Evolutionary conservation across 345 rosid genomes (phyloP), one percentile per base, ranked within the genome.

Genomic region (Citrus trifoliata): DNA sequence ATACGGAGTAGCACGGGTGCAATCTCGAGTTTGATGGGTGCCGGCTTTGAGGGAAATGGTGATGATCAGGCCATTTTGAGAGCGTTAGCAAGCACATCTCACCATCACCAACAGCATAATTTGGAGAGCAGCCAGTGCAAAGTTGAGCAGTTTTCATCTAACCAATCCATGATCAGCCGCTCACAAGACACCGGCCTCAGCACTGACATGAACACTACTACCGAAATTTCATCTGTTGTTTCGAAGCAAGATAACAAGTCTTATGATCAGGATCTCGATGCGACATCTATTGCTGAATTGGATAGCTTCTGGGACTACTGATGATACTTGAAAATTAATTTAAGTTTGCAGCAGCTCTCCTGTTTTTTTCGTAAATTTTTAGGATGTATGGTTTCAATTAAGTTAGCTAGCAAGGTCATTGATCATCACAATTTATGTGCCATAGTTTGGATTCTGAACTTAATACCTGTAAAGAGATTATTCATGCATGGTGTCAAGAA

Each of bases 131-230:
- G 56, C 30, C 81, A 71, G 69, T 86, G 91, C 88, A 91, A 87
- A 78, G 79, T 75, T 60, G 92, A 91, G 80, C 91, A 85, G 70
- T 86, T 86, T 62, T 88, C 94, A 0, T 90, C 92, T 0, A 89
- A 87, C 48, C 95, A 88, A 56, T 87, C 94, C 0, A 66, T 89
- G 84, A 83, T 87, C 18, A 89, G 86, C 78, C 88, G 58, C 5
- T 91, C 95, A 10, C 93, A 88, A 35, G 95, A 91, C 24, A 91
- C 95, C n/a, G 89, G 90, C 38, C 82, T 86, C 27, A 88, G 95
- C 83, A 79, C 91, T 5, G 95, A 91, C 63, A 70, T 91, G 64
- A 90, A 86, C 86, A 83, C 85, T 30, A 78, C 88, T 35, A 79
- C 88, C 0, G 93, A 89, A 84, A 89, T 87, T 70, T 87, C 93